phyloP scores from a whole-genome alignment of 108 stramenopile genomes.

The Pseudonitzschia multiseries region DNA sequence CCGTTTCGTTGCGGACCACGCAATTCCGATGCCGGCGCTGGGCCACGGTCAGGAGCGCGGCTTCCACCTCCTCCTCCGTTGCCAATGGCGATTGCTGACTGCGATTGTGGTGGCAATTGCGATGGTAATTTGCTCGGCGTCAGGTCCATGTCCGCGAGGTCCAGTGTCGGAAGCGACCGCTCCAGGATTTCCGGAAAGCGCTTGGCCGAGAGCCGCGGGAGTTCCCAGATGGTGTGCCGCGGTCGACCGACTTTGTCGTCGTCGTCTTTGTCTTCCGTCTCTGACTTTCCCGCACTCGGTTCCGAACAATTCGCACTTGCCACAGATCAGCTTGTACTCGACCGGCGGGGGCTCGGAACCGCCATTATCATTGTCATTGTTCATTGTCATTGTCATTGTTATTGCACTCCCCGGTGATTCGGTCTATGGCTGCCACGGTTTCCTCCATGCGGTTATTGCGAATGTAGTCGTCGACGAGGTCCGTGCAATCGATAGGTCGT shows the following conservation, averaged over 20 bases:
- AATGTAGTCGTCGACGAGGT: constrained; percentile 5
- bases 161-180: neutral
- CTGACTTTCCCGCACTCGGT: neutral
- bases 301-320: constrained; percentile 7
- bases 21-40: neutral
- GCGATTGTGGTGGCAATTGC: too few species aligned
- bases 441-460: neutral
- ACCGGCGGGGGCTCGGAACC: neutral
- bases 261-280: neutral
- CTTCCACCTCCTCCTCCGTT: neutral
- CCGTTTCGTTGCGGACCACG: neutral
- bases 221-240: constrained; percentile 10
- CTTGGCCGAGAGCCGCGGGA: neutral
- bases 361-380: neutral
- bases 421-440: neutral
- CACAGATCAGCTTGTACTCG: constrained; percentile 7
- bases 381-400: neutral
- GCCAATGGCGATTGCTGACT: neutral
- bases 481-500: constrained; percentile 6
- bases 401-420: neutral
- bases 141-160: neutral
- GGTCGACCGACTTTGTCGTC: too few species aligned
- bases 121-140: too few species aligned
- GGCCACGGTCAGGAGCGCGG: neutral
- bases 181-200: neutral